A percentile compares a stretch with the other conserved stretches of the same genome.
Evolutionary conservation across 371 early-diverging fungal genomes (phyloP).

Genomic region (Mortierella sp.): DNA sequence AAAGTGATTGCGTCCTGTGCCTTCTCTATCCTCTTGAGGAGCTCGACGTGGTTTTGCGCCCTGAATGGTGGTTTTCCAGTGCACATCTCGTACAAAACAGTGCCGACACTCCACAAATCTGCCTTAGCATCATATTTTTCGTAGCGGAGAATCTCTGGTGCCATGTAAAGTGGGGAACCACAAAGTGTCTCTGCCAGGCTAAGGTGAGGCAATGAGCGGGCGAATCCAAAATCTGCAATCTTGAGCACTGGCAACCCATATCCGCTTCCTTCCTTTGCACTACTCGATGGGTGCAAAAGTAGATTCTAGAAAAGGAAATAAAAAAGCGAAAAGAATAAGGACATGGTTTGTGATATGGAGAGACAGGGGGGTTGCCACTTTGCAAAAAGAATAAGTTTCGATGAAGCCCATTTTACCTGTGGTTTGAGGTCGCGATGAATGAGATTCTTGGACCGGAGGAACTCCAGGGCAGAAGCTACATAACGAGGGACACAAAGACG

Average conservation of each 20-base stretch:
- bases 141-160: slow-evolving; percentile 94
- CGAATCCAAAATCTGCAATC: slow-evolving; percentile 98
- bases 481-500: not conserved
- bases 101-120: slow-evolving; percentile 98
- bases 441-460: slow-evolving; percentile 85
- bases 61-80: slow-evolving; percentile 93
- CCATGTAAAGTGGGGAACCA: slow-evolving; percentile 98
- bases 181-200: slow-evolving; percentile 95
- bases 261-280: slow-evolving; percentile 57
- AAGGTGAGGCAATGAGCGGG: slow-evolving; percentile 85
- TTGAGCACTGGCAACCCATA: slow-evolving; percentile 81
- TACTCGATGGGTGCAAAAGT: slow-evolving; percentile 71
- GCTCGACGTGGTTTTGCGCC: slow-evolving; percentile 93
- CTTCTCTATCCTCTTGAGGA: slow-evolving; percentile 88
- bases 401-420: slow-evolving; percentile 67
- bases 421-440: slow-evolving; percentile 99
- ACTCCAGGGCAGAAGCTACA: slow-evolving; percentile 79
- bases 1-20: slow-evolving; percentile 86
- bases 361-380: not conserved
- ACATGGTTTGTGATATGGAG: slow-evolving; percentile 1
- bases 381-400: not conserved
- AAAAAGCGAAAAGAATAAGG: not conserved
- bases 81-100: slow-evolving; percentile 94
- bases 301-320: slow-evolving; percentile 72
- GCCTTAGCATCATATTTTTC: slow-evolving; percentile 95